Evolutionary conservation across 345 rosid species (phyloP), one percentile per base, ranked within the genome.

Genomic region (Arabidopsis arenosa): DNA sequence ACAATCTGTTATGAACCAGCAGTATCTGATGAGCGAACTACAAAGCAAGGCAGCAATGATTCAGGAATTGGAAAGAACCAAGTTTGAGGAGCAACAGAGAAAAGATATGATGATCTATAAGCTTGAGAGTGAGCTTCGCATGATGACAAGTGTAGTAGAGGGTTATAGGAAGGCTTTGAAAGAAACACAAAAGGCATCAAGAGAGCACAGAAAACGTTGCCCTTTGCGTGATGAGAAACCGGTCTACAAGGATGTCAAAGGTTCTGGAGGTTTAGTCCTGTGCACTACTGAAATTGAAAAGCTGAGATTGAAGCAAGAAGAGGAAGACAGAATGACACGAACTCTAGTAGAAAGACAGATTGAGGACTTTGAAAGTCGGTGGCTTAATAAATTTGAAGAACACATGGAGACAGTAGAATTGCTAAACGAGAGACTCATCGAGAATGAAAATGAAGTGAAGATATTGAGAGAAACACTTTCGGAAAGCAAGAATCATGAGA

Each of bases 121-220:
- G 86, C 89, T 90, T 37, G 93, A 89, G 82, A 87, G 69, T 54
- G 99, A 95, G 77, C 83, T 95, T 63, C 68, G 66, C 65, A 80
- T 88, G 87, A 87, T 95, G 99, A 72, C 62, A 48, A 83, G 83
- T 72, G 86, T 92, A 28, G 45, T 88, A 43, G 88, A 87, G 35
- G 96, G 93, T 48, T 95, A 95, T 54, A 89, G 87, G 75, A 92
- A 80, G 87, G 89, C 87, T 48, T 79, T 90, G 84, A 95, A 85
- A 81, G 91, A 82, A 70, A 87, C 84, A 1, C 82, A 81, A 41
- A 80, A 79, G 75, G 82, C 88, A 66, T 90, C 87, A 73, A 74
- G 86, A 15, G 90, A 92, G 45, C 92, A 92, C 57, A 84, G 91
- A 72, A 85, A 85, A 15, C 84, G 76, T 43, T 84, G 73, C 74